Conservation (phyloP, 2,329 filamentous ascomycete genomes). For the Ceratocystis albifundus region DNA sequence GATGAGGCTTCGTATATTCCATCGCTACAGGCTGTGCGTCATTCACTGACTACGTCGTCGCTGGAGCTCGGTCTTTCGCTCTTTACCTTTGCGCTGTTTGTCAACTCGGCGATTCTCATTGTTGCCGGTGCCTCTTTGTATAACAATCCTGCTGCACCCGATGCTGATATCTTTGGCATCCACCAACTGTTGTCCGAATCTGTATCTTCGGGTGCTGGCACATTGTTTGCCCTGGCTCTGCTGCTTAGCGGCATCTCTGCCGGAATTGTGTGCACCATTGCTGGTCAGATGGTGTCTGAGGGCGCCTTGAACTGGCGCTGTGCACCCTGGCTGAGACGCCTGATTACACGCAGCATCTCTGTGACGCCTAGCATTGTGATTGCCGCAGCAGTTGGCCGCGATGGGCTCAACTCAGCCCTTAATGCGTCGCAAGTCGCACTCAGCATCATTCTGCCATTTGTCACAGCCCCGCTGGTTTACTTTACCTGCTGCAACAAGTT, state of each 20-base stretch:
- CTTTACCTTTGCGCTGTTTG: slow-evolving; percentile 73
- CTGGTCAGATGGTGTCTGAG: slow-evolving; percentile 80
- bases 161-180: slow-evolving; percentile 74
- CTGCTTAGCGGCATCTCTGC: slow-evolving; percentile 70
- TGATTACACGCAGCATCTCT: slow-evolving; percentile 67
- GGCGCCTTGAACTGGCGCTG: slow-evolving; percentile 66
- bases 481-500: slow-evolving; percentile 70
- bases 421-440: slow-evolving; percentile 68
- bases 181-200: slow-evolving; percentile 57
- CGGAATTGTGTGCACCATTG: slow-evolving; percentile 79
- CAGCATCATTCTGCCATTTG: slow-evolving; percentile 67
- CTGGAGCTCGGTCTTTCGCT: slow-evolving; percentile 59
- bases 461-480: slow-evolving; percentile 72
- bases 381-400: slow-evolving; percentile 61
- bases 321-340: slow-evolving; percentile 64
- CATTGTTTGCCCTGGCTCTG: slow-evolving; percentile 71
- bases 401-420: slow-evolving; percentile 59
- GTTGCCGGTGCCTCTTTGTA: slow-evolving; percentile 69
- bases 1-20: slow-evolving; percentile 55
- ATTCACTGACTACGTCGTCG: slow-evolving; percentile 63
- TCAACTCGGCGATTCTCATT: slow-evolving; percentile 73
- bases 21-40: slow-evolving; percentile 58
- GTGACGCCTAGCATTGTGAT: slow-evolving; percentile 77
- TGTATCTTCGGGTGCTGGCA: slow-evolving; percentile 64
- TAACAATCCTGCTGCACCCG: slow-evolving; percentile 45